Evolutionary conservation across 2,329 filamentous ascomycete species (phyloP), one percentile per base, ranked within the genome.

Genomic region (Orbilia quercus): DNA sequence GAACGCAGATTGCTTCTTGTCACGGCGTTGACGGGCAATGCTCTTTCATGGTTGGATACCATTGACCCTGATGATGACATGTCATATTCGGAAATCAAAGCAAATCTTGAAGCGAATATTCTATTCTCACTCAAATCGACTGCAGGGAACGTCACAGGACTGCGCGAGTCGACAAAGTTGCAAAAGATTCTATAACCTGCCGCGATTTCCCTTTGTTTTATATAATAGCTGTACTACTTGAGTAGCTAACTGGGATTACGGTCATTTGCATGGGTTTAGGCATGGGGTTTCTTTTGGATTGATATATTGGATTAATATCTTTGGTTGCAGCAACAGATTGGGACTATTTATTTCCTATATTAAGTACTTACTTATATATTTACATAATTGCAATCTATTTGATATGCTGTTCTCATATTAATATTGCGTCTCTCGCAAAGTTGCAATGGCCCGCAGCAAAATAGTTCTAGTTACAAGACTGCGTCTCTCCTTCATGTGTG

Each of bases 1-100:
- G 67, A 72, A 16, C 53, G 60, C 11, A 72, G 57, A 23, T 40
- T 72, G 18, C 59, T 72, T 18, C 67, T 72, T 31, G 54, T 60
- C 22, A 72, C 67, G n/a, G 59, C 67, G 11, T 38, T 72, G 25
- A 54, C n/a, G 11, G 67, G 67, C 4, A 34, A 48, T 22, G 47
- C 60, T n/a, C 45, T 60, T 2, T n/a, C 44, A 1, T 54, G 47
- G 59, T 22, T 72, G 42, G 67, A 72, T 55, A 44, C 31, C 16
- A 53, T 72, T 25, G 67, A 72, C 34, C 67, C 67, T 4, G 59
- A 65, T 18, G 54, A 72, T 38, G 50, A 55, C 4, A 47, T 59
- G 45, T 63, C 62, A 20, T 72, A 65, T 54, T 4, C 31, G 7
- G 67, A 59, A 20, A 59, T 72, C 12, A 72, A 60, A n/a, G 50